These are phyloP conservation scores for Cadophora gregata DNA, from an alignment of 2,329 filamentous ascomycete species.

Conservation along the genomic window DNA sequence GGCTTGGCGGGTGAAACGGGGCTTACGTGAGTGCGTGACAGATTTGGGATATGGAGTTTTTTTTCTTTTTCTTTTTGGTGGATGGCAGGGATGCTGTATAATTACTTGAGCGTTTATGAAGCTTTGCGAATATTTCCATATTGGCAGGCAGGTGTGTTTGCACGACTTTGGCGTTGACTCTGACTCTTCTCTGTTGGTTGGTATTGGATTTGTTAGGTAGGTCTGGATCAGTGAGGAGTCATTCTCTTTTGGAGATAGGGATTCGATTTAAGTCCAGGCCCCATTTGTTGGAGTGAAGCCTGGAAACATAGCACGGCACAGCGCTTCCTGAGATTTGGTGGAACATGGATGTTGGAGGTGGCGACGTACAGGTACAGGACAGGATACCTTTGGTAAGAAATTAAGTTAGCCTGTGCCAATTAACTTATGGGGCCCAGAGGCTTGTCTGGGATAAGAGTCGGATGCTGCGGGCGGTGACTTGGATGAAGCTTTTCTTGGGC, in stretches of 20 bases:
- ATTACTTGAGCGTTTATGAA: no score
- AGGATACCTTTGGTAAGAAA: neutral
- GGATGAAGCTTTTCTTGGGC: neutral
- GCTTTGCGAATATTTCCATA: no score
- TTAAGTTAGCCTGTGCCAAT: slow-evolving; percentile 4
- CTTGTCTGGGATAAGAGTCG: slow-evolving; percentile 17
- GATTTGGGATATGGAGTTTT: no score
- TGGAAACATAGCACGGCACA: neutral
- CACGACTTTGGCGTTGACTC: no score
- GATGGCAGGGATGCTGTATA: no score
- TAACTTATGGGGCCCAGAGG: slow-evolving; percentile 2
- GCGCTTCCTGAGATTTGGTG: slow-evolving; percentile 5
- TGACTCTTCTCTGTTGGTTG: no score
- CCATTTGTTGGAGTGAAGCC: neutral
- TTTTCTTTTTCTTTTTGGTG: no score
- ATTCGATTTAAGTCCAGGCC: neutral
- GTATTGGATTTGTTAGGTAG: no score
- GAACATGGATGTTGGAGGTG: neutral
- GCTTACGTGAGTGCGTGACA: neutral
- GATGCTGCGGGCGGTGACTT: neutral
- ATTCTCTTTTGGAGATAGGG: no score
- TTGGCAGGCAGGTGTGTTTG: no score
- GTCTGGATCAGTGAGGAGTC: no score
- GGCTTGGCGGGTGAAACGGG: slow-evolving; percentile 10
- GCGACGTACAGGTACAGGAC: neutral